Evolutionary conservation across 2,329 filamentous ascomycete species (phyloP).

Genomic region (Orbilia javanica): DNA sequence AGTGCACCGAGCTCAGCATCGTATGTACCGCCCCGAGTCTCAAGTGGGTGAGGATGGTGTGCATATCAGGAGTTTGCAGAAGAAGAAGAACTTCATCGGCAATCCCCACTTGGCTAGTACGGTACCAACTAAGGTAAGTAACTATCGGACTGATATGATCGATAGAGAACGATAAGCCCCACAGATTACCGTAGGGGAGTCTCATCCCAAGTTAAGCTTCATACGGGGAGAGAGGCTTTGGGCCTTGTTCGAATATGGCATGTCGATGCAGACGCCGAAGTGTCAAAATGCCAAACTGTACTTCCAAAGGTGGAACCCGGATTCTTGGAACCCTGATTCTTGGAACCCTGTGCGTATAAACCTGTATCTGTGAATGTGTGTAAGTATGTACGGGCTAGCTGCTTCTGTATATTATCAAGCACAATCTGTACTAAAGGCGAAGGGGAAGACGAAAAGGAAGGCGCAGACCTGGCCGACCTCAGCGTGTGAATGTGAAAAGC

Average conservation of each 20-base stretch:
- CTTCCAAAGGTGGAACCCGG: conserved; percentile 38
- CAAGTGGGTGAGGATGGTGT: conserved; percentile 15
- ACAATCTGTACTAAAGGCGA: conserved; percentile 44
- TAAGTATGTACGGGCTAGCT: conserved; percentile 20
- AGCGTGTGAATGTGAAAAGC: conserved; percentile 15
- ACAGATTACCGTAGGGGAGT: conserved; percentile 4
- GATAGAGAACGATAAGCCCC: conserved; percentile 15
- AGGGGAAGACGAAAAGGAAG: conserved; percentile 49
- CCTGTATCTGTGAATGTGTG: not conserved
- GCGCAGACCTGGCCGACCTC: conserved; percentile 31
- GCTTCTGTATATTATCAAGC: conserved; percentile 46
- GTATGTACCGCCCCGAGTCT: conserved; percentile 22
- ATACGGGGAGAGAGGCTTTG: not conserved
- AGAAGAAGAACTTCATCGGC: not conserved
- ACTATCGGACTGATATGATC: conserved; percentile 12
- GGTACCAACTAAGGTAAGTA: not conserved
- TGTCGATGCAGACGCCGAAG: conserved; percentile 46
- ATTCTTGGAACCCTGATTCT: conserved; percentile 38
- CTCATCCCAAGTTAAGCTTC: conserved; percentile 47
- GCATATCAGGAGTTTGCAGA: conserved; percentile 37
- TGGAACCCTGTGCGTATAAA: not conserved
- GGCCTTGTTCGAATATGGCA: conserved; percentile 46
- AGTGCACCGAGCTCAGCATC: not conserved
- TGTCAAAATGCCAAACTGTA: conserved; percentile 40
- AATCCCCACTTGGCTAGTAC: conserved; percentile 3